Evolutionary conservation across 2,329 filamentous ascomycete genomes (phyloP), one percentile per base, ranked within the genome.

Genomic region (Colletotrichum sp.): DNA sequence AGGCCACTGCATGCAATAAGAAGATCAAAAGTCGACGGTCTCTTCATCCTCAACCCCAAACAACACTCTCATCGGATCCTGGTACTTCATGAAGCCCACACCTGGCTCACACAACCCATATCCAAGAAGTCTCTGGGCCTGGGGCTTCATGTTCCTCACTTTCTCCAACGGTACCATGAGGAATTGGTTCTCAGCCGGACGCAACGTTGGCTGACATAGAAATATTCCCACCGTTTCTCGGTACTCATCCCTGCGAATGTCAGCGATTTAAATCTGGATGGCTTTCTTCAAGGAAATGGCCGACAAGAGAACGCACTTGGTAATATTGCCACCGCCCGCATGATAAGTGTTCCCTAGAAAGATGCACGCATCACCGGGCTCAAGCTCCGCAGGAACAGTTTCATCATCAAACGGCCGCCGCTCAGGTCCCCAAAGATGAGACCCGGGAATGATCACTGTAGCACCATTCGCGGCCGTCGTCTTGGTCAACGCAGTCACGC

Each of bases 401-500:
- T 87, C 86, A 11, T 85, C 80, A 27, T 83, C 80, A 12, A 82
- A 75, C 2, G 86, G 86, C 7, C 78, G 79, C 1, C 83, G 81
- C 1, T 86, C 83, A 8, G 82, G 80, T 1, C 82, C 84, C 86
- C 86, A 87, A 6, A 85, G 79, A 74, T 87, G 86, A 13, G 82
- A 85, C 8, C 82, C 82, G 0, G 85, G 85, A 52, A 87, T 86
- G 3, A 82, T 83, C n/a, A 85, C 79, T 0, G 85, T 87, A 1
- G 85, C 85, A 1, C 86, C 85, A 60, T 87, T 87, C 52, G 85
- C 83, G 22, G 80, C 81, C 2, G 84, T 86, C 1, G 84, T 86
- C 78, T 82, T 86, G 6, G 83, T 85, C 71, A 84, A 76, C 1
- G 85, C 84, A 60, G 82, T 83, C n/a, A 84, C 81, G 64, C 84